Evolutionary conservation across 2,329 filamentous ascomycete genomes (phyloP), one percentile per base, ranked within the genome.

Genomic region (Cytospora piceicola): DNA sequence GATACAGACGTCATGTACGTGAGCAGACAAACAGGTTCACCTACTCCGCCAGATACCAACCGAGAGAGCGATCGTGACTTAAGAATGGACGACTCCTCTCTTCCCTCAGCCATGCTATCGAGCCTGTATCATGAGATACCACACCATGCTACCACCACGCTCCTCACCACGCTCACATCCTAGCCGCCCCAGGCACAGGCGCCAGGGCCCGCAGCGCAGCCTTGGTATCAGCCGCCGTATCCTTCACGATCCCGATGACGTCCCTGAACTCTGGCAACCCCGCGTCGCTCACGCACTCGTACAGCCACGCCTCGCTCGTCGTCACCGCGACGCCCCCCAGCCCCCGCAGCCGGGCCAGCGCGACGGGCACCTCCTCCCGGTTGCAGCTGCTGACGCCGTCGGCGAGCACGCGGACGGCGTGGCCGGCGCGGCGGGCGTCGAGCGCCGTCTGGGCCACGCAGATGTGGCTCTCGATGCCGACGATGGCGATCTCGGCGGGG

Each of bases 401-500:
- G 61, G 93, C 92, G 36, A 97, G 82, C 49, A 98, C 81, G 76
- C 96, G 97, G 8, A 97, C 94, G 61, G 82, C 82, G 77, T 97
- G 92, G 0, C 93, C 93, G 1, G 84, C 83, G 27, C 82, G 81
- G 53, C 95, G 80, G 58, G 96, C 80, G 79, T 97, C 94, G 52
- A 97, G 83, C 20, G 92, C 88, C 52, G 94, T 97, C 83, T 98
- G 94, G 67, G 92, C 94, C 34, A 98, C 88, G 81, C 94, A 98
- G 75, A 98, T 95, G 79, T 98, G 94, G 51, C 88, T 87, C 79
- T 98, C 94, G 75, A 98, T 97, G 46, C 94, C 94, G 20, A 97
- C 90, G 69, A 98, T 87, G 63, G 92, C 90, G 61, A 93, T 85
- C 72, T 89, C 85, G 0, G 73, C 68, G 24, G 78, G 71, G 55